Evolutionary conservation across 2,329 filamentous ascomycete species (phyloP).

Genomic region (Zymoseptoria ardabiliae): DNA sequence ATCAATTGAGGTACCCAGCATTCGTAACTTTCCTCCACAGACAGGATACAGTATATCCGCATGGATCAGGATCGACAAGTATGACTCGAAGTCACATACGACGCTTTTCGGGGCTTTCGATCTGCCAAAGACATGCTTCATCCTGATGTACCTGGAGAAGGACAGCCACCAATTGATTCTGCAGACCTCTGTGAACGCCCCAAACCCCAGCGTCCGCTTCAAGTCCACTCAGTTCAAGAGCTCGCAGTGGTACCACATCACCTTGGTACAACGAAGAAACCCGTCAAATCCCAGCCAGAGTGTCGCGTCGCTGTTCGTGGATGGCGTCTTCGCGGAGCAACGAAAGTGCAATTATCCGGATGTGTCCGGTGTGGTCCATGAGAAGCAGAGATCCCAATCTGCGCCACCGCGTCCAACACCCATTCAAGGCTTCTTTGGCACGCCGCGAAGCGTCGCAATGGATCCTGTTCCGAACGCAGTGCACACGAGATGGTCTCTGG

Average conservation of each 20-base stretch:
- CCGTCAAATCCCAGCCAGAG: conserved; percentile 23
- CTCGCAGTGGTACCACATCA: conserved; percentile 86
- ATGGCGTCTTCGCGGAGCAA: conserved; percentile 91
- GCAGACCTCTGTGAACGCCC: conserved; percentile 84
- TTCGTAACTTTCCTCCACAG: conserved; percentile 79
- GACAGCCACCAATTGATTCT: conserved; percentile 91
- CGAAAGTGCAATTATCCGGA: conserved; percentile 81
- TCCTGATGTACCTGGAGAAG: conserved; percentile 87
- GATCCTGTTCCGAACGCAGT: conserved; percentile 66
- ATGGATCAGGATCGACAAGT: conserved; percentile 83
- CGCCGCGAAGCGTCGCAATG: conserved; percentile 77
- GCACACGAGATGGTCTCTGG: conserved; percentile 77
- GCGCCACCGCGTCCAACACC: conserved; percentile 41
- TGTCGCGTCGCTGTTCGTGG: conserved; percentile 72
- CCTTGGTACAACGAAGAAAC: conserved; percentile 64
- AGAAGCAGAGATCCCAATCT: conserved; percentile 4
- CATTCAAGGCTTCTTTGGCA: conserved; percentile 88
- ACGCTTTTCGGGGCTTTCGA: conserved; percentile 96
- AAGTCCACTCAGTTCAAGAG: conserved; percentile 71
- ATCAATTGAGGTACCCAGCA: conserved; percentile 80
- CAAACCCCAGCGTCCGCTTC: conserved; percentile 85
- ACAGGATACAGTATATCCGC: conserved; percentile 80
- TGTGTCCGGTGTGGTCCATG: conserved; percentile 50
- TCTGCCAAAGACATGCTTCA: conserved; percentile 81
- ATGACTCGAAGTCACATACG: conserved; percentile 78